Evolutionary conservation across 2,329 filamentous ascomycete genomes (phyloP).

Genomic region (Penicillium griseofulvum): DNA sequence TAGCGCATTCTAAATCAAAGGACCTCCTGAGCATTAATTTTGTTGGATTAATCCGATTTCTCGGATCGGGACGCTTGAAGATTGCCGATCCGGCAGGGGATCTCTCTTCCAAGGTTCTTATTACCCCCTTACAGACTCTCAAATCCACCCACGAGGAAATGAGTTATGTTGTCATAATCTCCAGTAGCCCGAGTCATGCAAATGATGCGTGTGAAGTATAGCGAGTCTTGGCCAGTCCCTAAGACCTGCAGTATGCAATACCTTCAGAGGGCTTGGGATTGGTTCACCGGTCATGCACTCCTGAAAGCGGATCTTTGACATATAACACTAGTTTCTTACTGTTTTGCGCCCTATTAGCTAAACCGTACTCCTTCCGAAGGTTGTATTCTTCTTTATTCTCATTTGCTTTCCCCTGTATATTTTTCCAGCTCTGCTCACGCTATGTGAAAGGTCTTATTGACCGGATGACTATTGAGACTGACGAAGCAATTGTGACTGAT

Average conservation of each 20-base stretch:
- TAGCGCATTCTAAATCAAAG: conserved; percentile 5
- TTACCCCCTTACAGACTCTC: conserved; percentile 19
- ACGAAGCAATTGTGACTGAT: not conserved
- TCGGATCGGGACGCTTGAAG: conserved; percentile 5
- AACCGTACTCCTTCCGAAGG: not conserved
- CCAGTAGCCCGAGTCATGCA: not conserved
- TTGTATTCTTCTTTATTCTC: not conserved
- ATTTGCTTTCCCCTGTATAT: not conserved
- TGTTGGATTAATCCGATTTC: not conserved
- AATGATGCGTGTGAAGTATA: not conserved
- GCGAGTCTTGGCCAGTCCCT: not conserved
- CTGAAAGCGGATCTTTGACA: not conserved
- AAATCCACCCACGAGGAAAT: conserved; percentile 21
- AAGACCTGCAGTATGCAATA: conserved; percentile 1
- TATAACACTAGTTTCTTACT: not conserved
- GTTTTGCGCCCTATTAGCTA: not conserved
- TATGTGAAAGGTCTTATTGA: not conserved
- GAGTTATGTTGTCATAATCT: not conserved
- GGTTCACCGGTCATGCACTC: not conserved
- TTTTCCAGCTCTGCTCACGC: too few relatives aligned
- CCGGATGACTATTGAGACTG: too few relatives aligned
- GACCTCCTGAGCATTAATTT: not conserved
- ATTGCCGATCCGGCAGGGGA: conserved; percentile 21
- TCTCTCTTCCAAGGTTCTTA: not conserved
- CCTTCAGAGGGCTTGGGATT: not conserved